Percentiles rank a stretch among this genome's conserved stretches.
phyloP scores from a whole-genome alignment of 106 monocot genomes.

The Phalaenopsis equestris region DNA sequence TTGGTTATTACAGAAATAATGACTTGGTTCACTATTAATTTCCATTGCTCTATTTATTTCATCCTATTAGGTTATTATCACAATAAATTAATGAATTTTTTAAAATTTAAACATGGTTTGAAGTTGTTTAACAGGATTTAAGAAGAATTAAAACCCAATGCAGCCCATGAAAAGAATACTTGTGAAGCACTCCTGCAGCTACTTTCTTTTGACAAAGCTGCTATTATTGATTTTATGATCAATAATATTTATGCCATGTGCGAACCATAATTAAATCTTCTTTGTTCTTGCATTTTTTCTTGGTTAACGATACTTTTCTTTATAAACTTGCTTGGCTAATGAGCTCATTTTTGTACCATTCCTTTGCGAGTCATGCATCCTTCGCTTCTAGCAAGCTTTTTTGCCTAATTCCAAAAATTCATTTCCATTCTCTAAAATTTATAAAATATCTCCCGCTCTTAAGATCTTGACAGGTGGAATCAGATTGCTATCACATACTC shows the following conservation, averaged over 20 bases:
- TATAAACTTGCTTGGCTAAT: not conserved
- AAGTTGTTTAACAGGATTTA: not conserved
- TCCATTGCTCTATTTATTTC: too few relatives aligned
- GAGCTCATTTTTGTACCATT: not conserved
- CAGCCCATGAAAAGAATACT: not conserved
- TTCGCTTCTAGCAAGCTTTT: not conserved
- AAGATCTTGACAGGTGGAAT: not conserved
- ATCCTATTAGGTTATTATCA: too few relatives aligned
- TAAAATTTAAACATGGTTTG: not conserved
- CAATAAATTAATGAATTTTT: not conserved
- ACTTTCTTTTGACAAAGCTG: too few relatives aligned
- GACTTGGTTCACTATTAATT: too few relatives aligned
- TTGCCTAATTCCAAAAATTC: not conserved
- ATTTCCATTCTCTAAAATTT: not conserved
- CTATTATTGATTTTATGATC: not conserved
- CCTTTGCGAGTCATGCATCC: not conserved
- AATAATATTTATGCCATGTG: not conserved
- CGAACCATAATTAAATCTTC: not conserved
- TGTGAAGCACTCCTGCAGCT: not conserved
- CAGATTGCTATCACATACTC: not conserved
- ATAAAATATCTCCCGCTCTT: not conserved
- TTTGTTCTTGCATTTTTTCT: not conserved
- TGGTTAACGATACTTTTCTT: not conserved
- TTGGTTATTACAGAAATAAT: too few relatives aligned
- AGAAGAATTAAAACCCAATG: not conserved